These are phyloP conservation scores for Russula sp. DNA, from an alignment of 768 basidiomycete species.

Conservation along the genomic window DNA sequence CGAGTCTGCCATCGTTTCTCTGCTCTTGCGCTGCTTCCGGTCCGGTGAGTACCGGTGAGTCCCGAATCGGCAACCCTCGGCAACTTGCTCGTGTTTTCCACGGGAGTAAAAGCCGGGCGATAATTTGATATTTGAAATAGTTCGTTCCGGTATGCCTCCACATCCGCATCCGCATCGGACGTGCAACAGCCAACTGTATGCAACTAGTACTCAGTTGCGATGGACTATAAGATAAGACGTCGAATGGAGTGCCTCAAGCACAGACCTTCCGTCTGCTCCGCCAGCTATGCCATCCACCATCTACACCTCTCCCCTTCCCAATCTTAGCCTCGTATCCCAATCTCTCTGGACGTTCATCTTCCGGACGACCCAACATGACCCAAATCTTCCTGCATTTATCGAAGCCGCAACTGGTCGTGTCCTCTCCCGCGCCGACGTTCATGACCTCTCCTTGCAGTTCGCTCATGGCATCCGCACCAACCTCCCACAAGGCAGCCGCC, in stretches of 20 bases:
- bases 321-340: conserved; percentile 21
- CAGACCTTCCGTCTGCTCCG: neutral
- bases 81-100: no score
- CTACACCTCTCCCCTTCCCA: conserved; percentile 3
- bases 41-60: no score
- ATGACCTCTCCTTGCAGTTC: conserved; percentile 46
- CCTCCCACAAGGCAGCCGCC: conserved; percentile 23
- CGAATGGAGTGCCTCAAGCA: neutral
- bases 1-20: no score
- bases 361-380: conserved; percentile 2
- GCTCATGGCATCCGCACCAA: conserved; percentile 46
- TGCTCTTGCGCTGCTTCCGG: no score
- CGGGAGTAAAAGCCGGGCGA: no score
- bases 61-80: no score
- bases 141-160: no score
- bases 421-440: conserved; percentile 49
- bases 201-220: no score
- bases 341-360: conserved; percentile 19
- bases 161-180: neutral
- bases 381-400: conserved; percentile 45
- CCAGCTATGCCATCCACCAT: conserved; percentile 20
- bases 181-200: neutral
- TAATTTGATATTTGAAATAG: no score
- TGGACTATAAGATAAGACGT: neutral
- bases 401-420: conserved; percentile 53